These are phyloP conservation scores for Mycosphaerella arachidis DNA, from an alignment of 2,329 filamentous ascomycete species.

Conservation along the genomic window DNA sequence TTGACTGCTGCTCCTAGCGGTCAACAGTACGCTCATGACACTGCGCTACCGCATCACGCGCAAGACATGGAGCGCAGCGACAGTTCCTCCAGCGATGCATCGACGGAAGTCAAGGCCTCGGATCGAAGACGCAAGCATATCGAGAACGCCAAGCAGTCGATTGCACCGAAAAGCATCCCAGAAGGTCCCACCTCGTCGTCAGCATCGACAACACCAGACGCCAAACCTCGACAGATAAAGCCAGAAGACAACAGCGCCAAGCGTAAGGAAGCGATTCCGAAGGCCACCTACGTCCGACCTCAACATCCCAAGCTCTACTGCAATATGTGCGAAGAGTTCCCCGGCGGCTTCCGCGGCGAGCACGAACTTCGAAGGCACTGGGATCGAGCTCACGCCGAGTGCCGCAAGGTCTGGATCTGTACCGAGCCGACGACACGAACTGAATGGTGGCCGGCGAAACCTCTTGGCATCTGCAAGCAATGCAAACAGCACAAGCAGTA, in stretches of 20 bases:
- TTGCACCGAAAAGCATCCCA: constrained; percentile 25
- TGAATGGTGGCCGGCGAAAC: constrained; percentile 46
- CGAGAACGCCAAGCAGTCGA: constrained; percentile 26
- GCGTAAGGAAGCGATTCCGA: constrained; percentile 38
- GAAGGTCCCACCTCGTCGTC: constrained; percentile 11
- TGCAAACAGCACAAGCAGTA: constrained; percentile 76
- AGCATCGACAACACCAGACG: background rate
- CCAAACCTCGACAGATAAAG: constrained; percentile 1
- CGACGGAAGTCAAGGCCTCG: constrained; percentile 21
- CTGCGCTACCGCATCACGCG: constrained; percentile 8
- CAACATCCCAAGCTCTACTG: constrained; percentile 70
- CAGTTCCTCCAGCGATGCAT: constrained; percentile 12
- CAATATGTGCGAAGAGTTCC: constrained; percentile 63
- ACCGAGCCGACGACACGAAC: constrained; percentile 49
- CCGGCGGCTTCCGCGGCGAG: constrained; percentile 77
- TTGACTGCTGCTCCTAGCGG: constrained; percentile 19
- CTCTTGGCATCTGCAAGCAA: constrained; percentile 77
- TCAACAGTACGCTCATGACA: constrained; percentile 15
- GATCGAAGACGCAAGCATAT: constrained; percentile 30
- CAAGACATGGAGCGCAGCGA: constrained; percentile 24
- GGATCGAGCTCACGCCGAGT: constrained; percentile 60
- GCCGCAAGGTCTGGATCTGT: constrained; percentile 60
- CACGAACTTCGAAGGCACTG: constrained; percentile 61
- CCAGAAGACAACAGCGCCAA: background rate
- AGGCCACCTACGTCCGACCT: constrained; percentile 58